phyloP scores from a whole-genome alignment of 805 yeast species.

The Komagataella pastoris region DNA sequence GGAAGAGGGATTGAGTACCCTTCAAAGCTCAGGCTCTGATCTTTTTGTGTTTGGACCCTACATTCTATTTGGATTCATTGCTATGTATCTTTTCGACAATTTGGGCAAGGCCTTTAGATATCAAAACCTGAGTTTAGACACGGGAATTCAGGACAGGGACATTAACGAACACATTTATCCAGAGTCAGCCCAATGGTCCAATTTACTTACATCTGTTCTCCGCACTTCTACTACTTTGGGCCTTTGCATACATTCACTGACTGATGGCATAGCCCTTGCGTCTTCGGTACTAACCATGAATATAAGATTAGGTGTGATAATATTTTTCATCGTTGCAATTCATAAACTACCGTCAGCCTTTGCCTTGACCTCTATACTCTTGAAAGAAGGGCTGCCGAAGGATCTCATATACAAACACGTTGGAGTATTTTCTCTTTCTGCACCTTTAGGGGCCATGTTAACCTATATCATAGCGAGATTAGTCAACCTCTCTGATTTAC shows the following conservation, averaged over 20 bases:
- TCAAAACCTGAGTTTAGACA: neutral
- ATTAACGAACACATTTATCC: conserved; percentile 10
- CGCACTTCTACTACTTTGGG: conserved; percentile 43
- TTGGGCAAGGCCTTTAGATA: neutral
- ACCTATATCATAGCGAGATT: conserved; percentile 28
- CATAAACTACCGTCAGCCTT: conserved; percentile 72
- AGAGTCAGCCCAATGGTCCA: neutral
- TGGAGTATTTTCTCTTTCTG: conserved; percentile 38
- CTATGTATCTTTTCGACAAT: conserved; percentile 36
- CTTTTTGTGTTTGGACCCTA: neutral
- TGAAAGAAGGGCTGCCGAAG: conserved; percentile 15
- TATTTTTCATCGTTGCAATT: conserved; percentile 47
- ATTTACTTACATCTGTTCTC: conserved; percentile 11
- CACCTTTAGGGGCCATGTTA: conserved; percentile 46
- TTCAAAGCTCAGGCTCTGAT: conserved; percentile 12
- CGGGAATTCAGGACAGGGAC: neutral
- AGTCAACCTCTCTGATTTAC: conserved; percentile 9
- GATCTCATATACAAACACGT: conserved; percentile 18
- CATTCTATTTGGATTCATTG: conserved; percentile 30
- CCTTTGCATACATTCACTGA: conserved; percentile 47
- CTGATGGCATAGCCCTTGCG: conserved; percentile 68
- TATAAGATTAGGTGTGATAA: conserved; percentile 24
- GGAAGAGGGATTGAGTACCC: conserved; percentile 50
- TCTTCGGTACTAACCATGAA: conserved; percentile 29
- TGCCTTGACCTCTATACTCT: conserved; percentile 44